These are phyloP conservation scores for Ophiostoma ips DNA, from an alignment of 2,329 filamentous ascomycete genomes.

Conservation along the genomic window DNA sequence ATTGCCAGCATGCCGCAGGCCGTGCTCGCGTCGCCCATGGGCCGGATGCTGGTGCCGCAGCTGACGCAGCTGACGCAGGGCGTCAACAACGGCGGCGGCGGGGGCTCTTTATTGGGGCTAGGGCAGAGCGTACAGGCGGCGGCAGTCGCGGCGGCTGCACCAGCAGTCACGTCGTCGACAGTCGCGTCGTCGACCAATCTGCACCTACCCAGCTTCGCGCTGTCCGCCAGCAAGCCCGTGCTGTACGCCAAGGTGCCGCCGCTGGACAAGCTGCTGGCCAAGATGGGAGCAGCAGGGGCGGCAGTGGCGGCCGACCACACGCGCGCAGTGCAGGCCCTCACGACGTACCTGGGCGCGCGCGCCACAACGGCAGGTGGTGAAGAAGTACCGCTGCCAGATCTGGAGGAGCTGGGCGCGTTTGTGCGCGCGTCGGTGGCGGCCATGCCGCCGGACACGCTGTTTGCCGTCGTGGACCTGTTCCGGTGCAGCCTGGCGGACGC, in stretches of 20 bases:
- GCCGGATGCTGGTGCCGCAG: constrained; percentile 73
- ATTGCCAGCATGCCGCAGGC: constrained; percentile 75
- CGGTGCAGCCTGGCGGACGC: constrained; percentile 64
- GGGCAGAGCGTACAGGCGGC: constrained; percentile 18
- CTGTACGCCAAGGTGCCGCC: constrained; percentile 69
- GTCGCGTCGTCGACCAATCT: no score
- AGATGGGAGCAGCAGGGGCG: constrained; percentile 46
- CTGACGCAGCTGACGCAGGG: constrained; percentile 36
- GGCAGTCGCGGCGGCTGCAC: no score
- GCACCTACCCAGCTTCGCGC: constrained; percentile 55
- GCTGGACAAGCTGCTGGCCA: constrained; percentile 64
- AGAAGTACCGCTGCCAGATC: constrained; percentile 56
- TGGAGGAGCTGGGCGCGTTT: constrained; percentile 49
- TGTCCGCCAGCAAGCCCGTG: constrained; percentile 48
- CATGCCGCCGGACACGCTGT: constrained; percentile 52
- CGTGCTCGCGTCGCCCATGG: constrained; percentile 75
- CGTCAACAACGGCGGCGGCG: constrained; percentile 21
- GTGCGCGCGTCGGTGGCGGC: constrained; percentile 39
- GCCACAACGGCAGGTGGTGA: constrained; percentile 37
- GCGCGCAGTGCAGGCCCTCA: constrained; percentile 47
- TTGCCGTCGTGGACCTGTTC: constrained; percentile 75
- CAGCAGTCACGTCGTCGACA: no score
- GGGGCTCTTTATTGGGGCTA: constrained; percentile 38
- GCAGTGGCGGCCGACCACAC: no score
- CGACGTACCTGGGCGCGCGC: constrained; percentile 55